phyloP scores from a whole-genome alignment of 2,329 filamentous ascomycete genomes.

The Neopestalotiopsis clavispora region DNA sequence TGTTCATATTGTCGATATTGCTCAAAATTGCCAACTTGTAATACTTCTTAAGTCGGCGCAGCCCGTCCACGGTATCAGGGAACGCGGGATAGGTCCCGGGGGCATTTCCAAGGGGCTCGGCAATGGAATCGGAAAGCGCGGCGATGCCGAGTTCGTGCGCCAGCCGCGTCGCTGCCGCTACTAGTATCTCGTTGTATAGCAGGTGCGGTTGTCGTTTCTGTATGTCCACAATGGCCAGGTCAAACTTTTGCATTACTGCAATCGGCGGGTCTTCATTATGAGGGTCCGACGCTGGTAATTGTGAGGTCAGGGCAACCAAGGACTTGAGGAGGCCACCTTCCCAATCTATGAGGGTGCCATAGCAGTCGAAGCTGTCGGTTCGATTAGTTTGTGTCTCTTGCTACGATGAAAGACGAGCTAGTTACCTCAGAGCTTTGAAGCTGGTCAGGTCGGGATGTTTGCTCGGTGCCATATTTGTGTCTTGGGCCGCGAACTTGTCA shows the following conservation, averaged over 20 bases:
- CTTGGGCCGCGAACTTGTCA: neutral
- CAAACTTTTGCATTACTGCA: conserved; percentile 47
- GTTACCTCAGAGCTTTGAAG: conserved; percentile 40
- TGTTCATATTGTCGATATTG: conserved; percentile 46
- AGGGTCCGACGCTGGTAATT: conserved; percentile 37
- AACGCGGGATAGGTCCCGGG: conserved; percentile 63
- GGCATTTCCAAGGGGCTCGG: conserved; percentile 53
- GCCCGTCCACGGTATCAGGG: conserved; percentile 58
- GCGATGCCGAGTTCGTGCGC: conserved; percentile 47
- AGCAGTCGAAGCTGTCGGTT: conserved; percentile 71
- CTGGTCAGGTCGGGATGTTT: conserved; percentile 18
- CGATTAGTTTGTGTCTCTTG: neutral
- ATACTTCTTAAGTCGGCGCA: conserved; percentile 50
- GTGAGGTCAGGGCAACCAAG: conserved; percentile 53
- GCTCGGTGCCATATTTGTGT: conserved; percentile 7
- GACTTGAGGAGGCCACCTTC: conserved; percentile 66
- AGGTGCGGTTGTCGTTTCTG: conserved; percentile 60
- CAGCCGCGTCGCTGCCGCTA: conserved; percentile 50
- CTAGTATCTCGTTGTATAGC: conserved; percentile 65
- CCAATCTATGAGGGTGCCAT: conserved; percentile 82
- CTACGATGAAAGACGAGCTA: too few relatives aligned
- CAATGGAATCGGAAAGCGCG: conserved; percentile 40
- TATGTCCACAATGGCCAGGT: conserved; percentile 52
- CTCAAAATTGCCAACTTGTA: conserved; percentile 66
- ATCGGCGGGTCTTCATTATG: conserved; percentile 41